phyloP scores from a whole-genome alignment of 2,329 filamentous ascomycete species.

The Fusarium irregulare region DNA sequence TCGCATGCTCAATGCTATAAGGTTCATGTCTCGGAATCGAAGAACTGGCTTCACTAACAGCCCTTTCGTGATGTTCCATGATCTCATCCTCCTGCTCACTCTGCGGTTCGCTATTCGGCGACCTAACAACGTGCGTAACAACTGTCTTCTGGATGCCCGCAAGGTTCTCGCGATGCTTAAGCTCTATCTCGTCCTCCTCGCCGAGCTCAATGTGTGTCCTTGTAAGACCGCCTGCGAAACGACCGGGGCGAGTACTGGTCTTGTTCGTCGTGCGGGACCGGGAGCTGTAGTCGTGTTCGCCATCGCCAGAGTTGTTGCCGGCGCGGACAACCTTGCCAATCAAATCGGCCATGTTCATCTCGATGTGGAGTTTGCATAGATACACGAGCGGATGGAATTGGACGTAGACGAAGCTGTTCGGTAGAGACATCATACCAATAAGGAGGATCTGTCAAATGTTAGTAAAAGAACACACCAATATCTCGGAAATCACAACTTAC shows the following conservation, averaged over 20 bases:
- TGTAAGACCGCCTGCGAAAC: constrained; percentile 35
- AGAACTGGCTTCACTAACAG: constrained; percentile 44
- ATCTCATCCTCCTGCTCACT: constrained; percentile 33
- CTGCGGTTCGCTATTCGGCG: constrained; percentile 21
- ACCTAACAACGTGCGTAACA: constrained; percentile 34
- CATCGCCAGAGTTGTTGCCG: constrained; percentile 30
- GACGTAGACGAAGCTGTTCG: constrained; percentile 41
- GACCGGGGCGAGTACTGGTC: constrained; percentile 22
- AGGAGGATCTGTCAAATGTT: constrained; percentile 27
- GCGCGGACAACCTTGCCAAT: constrained; percentile 41
- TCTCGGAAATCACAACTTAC: constrained; percentile 9
- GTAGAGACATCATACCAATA: constrained; percentile 41
- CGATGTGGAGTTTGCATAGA: constrained; percentile 40
- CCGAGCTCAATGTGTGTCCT: constrained; percentile 45
- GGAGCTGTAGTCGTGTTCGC: constrained; percentile 37
- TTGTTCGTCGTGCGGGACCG: constrained; percentile 34
- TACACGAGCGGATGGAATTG: constrained; percentile 42
- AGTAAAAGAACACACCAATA: neutral
- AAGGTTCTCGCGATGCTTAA: constrained; percentile 39
- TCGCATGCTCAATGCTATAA: constrained; percentile 38
- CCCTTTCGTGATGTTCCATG: constrained; percentile 43
- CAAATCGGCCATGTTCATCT: constrained; percentile 44
- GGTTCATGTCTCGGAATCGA: constrained; percentile 33
- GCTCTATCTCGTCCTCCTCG: constrained; percentile 44
- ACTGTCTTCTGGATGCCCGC: constrained; percentile 42